Conservation (phyloP, 495 filamentous ascomycete genomes). For the Letharia lupina region DNA sequence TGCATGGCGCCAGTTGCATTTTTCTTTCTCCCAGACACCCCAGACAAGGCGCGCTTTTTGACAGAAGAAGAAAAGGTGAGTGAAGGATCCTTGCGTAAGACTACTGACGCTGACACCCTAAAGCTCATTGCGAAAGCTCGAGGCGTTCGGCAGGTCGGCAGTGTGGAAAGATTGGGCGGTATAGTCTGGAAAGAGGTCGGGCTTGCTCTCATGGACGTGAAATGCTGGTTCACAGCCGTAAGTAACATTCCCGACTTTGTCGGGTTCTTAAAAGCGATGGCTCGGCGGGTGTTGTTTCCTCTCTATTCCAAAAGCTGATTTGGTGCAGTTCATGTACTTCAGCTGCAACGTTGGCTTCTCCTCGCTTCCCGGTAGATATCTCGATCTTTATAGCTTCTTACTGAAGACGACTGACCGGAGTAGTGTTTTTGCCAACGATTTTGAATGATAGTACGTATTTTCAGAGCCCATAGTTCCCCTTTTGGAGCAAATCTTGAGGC, state of each 20-base stretch:
- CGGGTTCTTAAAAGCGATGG: neutral
- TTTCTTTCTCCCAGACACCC: slow-evolving; percentile 63
- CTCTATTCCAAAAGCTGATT: neutral
- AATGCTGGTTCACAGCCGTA: slow-evolving; percentile 47
- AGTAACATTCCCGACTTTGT: slow-evolving; percentile 26
- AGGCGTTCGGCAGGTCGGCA: slow-evolving; percentile 54
- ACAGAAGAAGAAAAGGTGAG: slow-evolving; percentile 58
- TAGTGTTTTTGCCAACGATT: slow-evolving; percentile 74
- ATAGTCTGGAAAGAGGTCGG: slow-evolving; percentile 53
- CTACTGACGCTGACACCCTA: neutral
- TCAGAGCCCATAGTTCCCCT: too few relatives aligned
- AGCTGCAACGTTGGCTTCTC: slow-evolving; percentile 60
- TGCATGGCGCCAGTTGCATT: slow-evolving; percentile 57
- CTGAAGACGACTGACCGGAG: neutral
- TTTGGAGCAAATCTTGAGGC: too few relatives aligned
- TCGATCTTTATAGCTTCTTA: neutral
- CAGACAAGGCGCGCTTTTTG: slow-evolving; percentile 60
- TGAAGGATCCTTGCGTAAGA: neutral
- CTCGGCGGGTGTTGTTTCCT: neutral
- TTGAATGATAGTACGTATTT: slow-evolving; percentile 43
- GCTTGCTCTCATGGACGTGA: slow-evolving; percentile 48
- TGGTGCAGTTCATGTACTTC: slow-evolving; percentile 22
- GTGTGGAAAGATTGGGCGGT: slow-evolving; percentile 42
- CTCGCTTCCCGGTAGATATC: slow-evolving; percentile 50
- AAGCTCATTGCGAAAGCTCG: slow-evolving; percentile 49